Conservation (phyloP, 345 rosid species). For the Raphanus sativus region DNA sequence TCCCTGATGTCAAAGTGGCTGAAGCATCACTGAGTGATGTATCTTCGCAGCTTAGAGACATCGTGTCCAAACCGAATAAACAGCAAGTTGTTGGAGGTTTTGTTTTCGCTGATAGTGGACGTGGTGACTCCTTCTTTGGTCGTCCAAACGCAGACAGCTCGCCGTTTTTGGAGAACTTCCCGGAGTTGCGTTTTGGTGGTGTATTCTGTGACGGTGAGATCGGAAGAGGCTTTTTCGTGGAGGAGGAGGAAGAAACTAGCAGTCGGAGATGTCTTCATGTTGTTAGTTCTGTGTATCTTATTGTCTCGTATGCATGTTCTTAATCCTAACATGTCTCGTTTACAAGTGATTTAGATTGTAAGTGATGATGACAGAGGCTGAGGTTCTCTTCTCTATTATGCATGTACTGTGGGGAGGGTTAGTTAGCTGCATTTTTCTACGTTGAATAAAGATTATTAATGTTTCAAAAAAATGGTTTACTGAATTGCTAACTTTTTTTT, state of each 20-base stretch:
- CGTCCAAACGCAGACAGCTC: conserved; percentile 48
- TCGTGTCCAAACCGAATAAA: conserved; percentile 43
- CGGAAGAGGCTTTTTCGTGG: conserved; percentile 43
- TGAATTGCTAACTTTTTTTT: too few relatives aligned
- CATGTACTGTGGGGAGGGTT: too few relatives aligned
- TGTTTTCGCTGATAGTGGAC: conserved; percentile 54
- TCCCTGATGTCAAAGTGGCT: conserved; percentile 47
- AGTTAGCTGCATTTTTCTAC: background rate
- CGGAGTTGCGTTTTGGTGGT: conserved; percentile 61
- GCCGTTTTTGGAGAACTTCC: conserved; percentile 68
- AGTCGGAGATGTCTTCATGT: conserved; percentile 45
- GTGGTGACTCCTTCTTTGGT: conserved; percentile 55
- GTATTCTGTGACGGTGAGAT: conserved; percentile 69
- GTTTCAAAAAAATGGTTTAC: too few relatives aligned
- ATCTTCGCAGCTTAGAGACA: conserved; percentile 39
- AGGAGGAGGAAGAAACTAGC: conserved; percentile 8
- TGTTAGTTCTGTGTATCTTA: conserved; percentile 62
- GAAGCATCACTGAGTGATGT: conserved; percentile 41
- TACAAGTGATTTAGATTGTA: too few relatives aligned
- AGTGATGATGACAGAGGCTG: background rate
- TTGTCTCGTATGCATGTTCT: conserved; percentile 44
- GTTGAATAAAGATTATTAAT: background rate
- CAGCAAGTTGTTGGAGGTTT: conserved; percentile 68
- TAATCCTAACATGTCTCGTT: background rate
- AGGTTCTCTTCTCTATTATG: background rate